Percentiles rank a stretch among this genome's conserved stretches.
phyloP scores from a whole-genome alignment of 2,329 filamentous ascomycete species.

The Botrytis pseudocinerea region DNA sequence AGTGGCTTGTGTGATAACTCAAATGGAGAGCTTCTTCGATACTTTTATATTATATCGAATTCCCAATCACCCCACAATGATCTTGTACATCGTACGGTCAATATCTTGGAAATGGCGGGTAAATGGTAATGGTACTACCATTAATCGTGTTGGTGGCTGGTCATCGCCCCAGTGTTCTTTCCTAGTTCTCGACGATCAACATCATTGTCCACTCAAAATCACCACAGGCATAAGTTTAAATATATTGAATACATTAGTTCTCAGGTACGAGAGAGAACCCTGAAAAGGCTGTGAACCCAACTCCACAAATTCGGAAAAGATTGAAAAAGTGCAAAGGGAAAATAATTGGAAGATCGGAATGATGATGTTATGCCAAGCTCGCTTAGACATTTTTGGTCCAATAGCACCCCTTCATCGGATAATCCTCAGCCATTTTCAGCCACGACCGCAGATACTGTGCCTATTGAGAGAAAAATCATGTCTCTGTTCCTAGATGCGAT shows the following conservation, averaged over 20 bases:
- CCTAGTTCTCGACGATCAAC: not conserved
- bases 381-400: constrained; percentile 5
- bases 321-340: not conserved
- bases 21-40: not conserved
- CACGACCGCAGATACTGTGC: constrained; percentile 47
- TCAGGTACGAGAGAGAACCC: constrained; percentile 4
- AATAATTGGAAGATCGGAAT: constrained; percentile 6
- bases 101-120: constrained; percentile 14
- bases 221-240: not conserved
- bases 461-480: not conserved
- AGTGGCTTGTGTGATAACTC: not conserved
- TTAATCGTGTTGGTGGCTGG: constrained; percentile 15
- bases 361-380: constrained; percentile 21
- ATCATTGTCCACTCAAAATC: constrained; percentile 1
- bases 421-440: constrained; percentile 52
- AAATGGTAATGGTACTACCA: not conserved
- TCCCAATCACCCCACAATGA: constrained; percentile 6
- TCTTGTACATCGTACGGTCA: not conserved
- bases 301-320: constrained; percentile 6
- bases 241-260: not conserved
- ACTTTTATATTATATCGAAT: constrained; percentile 8
- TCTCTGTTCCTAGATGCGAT: constrained; percentile 9
- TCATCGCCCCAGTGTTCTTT: constrained; percentile 2
- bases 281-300: constrained; percentile 6
- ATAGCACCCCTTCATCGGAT: constrained; percentile 48